Percentiles rank a stretch among this genome's conserved stretches.
Conservation (phyloP, 2,329 filamentous ascomycete species). For the Ophiostoma ips region DNA sequence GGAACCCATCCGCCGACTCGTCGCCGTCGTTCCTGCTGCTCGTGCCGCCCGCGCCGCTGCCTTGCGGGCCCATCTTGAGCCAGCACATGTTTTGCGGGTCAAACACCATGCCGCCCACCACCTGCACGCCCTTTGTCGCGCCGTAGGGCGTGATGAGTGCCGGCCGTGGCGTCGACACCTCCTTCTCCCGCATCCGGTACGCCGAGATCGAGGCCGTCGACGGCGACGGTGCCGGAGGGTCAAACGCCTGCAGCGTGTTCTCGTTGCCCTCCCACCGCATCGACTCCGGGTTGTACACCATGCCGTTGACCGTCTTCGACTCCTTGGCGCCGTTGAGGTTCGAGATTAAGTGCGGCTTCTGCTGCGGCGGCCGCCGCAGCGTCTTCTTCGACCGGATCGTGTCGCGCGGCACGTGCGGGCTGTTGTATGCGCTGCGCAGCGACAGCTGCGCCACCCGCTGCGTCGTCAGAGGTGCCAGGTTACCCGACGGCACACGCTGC, state of each 20-base stretch:
- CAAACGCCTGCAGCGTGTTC: slow-evolving; percentile 67
- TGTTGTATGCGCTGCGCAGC: slow-evolving; percentile 30
- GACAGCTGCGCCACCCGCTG: slow-evolving; percentile 41
- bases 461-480: slow-evolving; percentile 39
- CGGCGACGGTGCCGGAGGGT: slow-evolving; percentile 41
- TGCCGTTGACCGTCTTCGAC: slow-evolving; percentile 78
- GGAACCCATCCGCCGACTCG: slow-evolving; percentile 49
- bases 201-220: slow-evolving; percentile 28
- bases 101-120: slow-evolving; percentile 97
- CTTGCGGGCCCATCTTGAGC: slow-evolving; percentile 57
- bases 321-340: slow-evolving; percentile 63
- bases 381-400: slow-evolving; percentile 40
- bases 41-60: slow-evolving; percentile 12
- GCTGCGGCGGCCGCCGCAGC: slow-evolving; percentile 39
- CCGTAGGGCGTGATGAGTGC: slow-evolving; percentile 88
- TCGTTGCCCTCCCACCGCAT: slow-evolving; percentile 96
- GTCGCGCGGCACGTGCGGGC: slow-evolving; percentile 21
- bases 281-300: slow-evolving; percentile 83
- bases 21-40: slow-evolving; percentile 29
- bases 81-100: slow-evolving; percentile 96
- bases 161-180: slow-evolving; percentile 46
- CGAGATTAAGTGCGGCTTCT: slow-evolving; percentile 79
- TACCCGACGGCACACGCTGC: slow-evolving; percentile 40
- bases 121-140: slow-evolving; percentile 71
- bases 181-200: slow-evolving; percentile 36